Evolutionary conservation across 768 basidiomycete species (phyloP), one percentile per base, ranked within the genome.

Genomic region (Lentinus brumalis): DNA sequence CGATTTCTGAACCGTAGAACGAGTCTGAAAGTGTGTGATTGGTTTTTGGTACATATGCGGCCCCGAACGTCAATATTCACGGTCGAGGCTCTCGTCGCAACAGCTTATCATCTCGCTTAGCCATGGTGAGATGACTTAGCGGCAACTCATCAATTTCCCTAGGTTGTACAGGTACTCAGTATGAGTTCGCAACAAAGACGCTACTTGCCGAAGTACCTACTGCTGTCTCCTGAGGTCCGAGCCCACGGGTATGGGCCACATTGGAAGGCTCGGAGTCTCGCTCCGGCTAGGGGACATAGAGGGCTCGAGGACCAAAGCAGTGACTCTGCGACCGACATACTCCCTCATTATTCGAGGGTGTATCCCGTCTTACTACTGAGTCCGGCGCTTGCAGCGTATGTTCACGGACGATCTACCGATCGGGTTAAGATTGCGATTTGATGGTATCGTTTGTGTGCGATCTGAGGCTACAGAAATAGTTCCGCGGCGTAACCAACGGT

Each of bases 381-480:
- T 10, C 14, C 42, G 15, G 42, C 18, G 42, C 42, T 14, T 15
- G 42, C 18, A 18, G 42, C 42, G 6, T 44, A 6, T 35, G 35
- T 44, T 9, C 15, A 44, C 42, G 42, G 6, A 21, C 9, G 55
- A 56, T 53, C 55, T 51, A 39, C 55, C 56, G 61, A 62, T 57
- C 53, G 38, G 8, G 50, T 26, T 32, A 21, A 63, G 54, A 63
- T 63, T 56, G 49, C 61, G 50, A 58, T 56, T 59, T 63, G 62
- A 63, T 63, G 50, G 50, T 45, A 63, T 63, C 62, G 40, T 54
- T 38, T 38, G 18, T 59, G 45, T 50, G 50, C 57, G 62, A 63
- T 63, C 62, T 63, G 35, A 30, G 30, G 26, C 21, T 45, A 51
- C 57, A 16, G 32, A 56, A 50, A 55, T 60, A 42, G 49, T 42